Conservation (phyloP, 345 rosid species). For the Salix caprea region DNA sequence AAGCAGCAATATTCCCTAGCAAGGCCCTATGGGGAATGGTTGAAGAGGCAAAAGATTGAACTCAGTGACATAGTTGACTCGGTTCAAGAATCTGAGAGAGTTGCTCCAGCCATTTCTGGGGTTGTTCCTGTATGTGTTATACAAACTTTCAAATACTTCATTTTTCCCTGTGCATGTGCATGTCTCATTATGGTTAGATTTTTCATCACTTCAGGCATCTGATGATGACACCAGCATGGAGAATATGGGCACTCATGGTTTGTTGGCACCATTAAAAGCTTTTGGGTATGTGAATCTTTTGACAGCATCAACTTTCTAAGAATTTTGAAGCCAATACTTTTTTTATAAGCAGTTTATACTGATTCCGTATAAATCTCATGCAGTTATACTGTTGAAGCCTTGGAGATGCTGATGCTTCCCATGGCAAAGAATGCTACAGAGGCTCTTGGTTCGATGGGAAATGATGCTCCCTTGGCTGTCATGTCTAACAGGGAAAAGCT, state of each 20-base stretch:
- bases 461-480: slow-evolving; percentile 95
- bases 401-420: slow-evolving; percentile 97
- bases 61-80: slow-evolving; percentile 70
- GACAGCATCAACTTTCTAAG: background rate
- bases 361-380: slow-evolving; percentile 4
- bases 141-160: background rate
- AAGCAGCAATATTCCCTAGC: slow-evolving; percentile 88
- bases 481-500: slow-evolving; percentile 92
- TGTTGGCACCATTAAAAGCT: slow-evolving; percentile 84
- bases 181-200: slow-evolving; percentile 5
- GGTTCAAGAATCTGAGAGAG: slow-evolving; percentile 54
- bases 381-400: slow-evolving; percentile 95
- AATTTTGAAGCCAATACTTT: background rate
- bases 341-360: background rate
- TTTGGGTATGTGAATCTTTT: slow-evolving; percentile 68
- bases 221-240: slow-evolving; percentile 73
- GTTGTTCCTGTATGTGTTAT: slow-evolving; percentile 45
- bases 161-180: background rate
- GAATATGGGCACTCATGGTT: slow-evolving; percentile 84
- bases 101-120: slow-evolving; percentile 66
- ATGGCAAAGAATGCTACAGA: slow-evolving; percentile 97
- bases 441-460: slow-evolving; percentile 99
- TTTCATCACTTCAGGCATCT: slow-evolving; percentile 47
- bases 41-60: slow-evolving; percentile 77
- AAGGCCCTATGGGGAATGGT: slow-evolving; percentile 95